Conservation (phyloP, 2,329 filamentous ascomycete species). For the Penicillium olsonii region DNA sequence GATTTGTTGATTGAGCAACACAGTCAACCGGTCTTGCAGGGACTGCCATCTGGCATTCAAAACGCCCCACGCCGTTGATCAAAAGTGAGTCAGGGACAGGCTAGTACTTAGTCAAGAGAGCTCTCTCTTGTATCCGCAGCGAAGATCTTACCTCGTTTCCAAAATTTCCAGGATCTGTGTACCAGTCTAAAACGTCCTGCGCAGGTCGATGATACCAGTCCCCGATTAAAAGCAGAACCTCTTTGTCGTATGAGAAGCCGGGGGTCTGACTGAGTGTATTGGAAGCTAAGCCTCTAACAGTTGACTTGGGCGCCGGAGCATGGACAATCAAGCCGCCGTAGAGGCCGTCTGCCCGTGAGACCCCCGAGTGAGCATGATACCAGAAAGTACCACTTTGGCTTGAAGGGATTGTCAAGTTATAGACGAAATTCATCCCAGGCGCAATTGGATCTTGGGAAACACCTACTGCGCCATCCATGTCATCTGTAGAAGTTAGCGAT, state of each 20-base stretch:
- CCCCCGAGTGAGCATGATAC: constrained; percentile 51
- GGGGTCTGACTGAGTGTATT: constrained; percentile 1
- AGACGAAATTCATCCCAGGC: constrained; percentile 55
- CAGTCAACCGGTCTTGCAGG: constrained; percentile 51
- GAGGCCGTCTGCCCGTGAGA: constrained; percentile 49
- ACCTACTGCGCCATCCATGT: constrained; percentile 69
- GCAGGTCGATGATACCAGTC: constrained; percentile 53
- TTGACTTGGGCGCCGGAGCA: constrained; percentile 31
- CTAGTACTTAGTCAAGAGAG: constrained; percentile 25
- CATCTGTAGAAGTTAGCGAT: constrained; percentile 20
- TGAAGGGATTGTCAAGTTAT: constrained; percentile 42
- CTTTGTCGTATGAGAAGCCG: constrained; percentile 37
- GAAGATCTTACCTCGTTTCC: constrained; percentile 43
- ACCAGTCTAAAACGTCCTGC: constrained; percentile 46
- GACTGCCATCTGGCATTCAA: constrained; percentile 49
- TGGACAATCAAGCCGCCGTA: constrained; percentile 53
- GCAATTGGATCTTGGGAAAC: constrained; percentile 69
- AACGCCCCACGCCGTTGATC: constrained; percentile 50
- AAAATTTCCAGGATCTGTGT: constrained; percentile 45
- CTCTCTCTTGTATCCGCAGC: neutral
- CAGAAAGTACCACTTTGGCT: constrained; percentile 50
- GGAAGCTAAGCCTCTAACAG: constrained; percentile 18
- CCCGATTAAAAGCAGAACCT: constrained; percentile 50
- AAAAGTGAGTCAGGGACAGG: constrained; percentile 53
- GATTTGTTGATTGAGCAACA: constrained; percentile 22